These are phyloP conservation scores for Fusarium xyrophilum DNA, from an alignment of 2,329 filamentous ascomycete species.

Conservation along the genomic window DNA sequence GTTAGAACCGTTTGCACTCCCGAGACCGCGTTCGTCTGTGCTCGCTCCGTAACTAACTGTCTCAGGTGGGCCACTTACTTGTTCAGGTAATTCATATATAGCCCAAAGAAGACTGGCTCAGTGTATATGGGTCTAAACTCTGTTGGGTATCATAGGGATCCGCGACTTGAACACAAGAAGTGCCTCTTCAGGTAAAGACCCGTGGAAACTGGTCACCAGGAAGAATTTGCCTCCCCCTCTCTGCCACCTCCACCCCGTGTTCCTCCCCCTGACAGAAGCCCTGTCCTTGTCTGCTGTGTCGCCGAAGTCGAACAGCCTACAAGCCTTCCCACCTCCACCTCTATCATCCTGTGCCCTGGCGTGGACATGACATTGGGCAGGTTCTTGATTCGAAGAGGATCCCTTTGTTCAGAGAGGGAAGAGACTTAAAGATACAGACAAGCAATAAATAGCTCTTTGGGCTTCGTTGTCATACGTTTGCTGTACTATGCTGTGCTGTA, in stretches of 20 bases:
- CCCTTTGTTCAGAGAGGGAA: conserved; percentile 7
- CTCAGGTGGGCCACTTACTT: conserved; percentile 1
- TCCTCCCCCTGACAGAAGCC: conserved; percentile 38
- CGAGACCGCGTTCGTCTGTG: conserved; percentile 21
- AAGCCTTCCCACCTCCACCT: conserved; percentile 23
- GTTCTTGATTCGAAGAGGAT: conserved; percentile 10
- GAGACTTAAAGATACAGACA: conserved; percentile 7
- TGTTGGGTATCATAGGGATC: conserved; percentile 11
- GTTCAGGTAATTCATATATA: conserved; percentile 10
- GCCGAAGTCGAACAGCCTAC: conserved; percentile 13
- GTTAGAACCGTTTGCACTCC: conserved; percentile 29
- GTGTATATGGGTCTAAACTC: neutral
- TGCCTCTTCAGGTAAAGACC: conserved; percentile 37
- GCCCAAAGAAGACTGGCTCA: conserved; percentile 16
- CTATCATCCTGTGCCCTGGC: conserved; percentile 8
- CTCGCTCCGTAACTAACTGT: conserved; percentile 25
- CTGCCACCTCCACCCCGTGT: conserved; percentile 39
- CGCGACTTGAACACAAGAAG: conserved; percentile 35
- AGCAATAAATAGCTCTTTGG: conserved; percentile 10
- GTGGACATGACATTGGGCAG: conserved; percentile 21
- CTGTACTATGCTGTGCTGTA: neutral
- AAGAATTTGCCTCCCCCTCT: conserved; percentile 42
- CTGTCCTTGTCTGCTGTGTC: conserved; percentile 39
- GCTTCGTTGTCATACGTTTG: neutral
- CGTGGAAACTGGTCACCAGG: conserved; percentile 40